These are phyloP conservation scores for Penicillium soppii DNA, from an alignment of 495 filamentous ascomycete species.

Conservation along the genomic window DNA sequence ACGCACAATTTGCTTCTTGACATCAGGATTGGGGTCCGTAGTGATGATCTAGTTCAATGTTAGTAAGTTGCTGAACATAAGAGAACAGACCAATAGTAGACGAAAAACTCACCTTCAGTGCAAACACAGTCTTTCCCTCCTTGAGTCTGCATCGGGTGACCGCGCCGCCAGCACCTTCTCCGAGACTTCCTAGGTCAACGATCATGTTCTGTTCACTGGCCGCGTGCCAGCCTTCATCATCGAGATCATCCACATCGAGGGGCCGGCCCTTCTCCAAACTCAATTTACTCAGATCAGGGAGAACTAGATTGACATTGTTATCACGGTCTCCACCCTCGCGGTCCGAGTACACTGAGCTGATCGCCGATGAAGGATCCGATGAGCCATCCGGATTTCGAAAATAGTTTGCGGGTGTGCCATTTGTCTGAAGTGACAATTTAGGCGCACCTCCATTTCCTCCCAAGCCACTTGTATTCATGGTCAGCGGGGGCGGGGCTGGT, in stretches of 20 bases:
- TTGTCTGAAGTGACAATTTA: slow-evolving; percentile 68
- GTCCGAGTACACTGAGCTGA: slow-evolving; percentile 79
- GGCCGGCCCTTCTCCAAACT: slow-evolving; percentile 75
- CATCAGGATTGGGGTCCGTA: slow-evolving; percentile 93
- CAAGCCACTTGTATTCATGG: slow-evolving; percentile 56
- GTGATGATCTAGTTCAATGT: slow-evolving; percentile 76
- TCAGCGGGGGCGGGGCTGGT: slow-evolving; percentile 49
- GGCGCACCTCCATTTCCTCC: slow-evolving; percentile 77
- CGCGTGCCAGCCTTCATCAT: slow-evolving; percentile 92
- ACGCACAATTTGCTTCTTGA: slow-evolving; percentile 95
- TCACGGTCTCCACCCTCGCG: slow-evolving; percentile 72
- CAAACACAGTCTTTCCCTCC: slow-evolving; percentile 91
- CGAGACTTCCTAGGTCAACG: slow-evolving; percentile 81
- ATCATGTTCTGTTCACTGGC: slow-evolving; percentile 87
- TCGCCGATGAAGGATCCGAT: slow-evolving; percentile 85
- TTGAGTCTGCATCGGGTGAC: slow-evolving; percentile 88
- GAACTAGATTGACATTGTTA: slow-evolving; percentile 60
- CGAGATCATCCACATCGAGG: slow-evolving; percentile 87
- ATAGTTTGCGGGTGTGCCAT: slow-evolving; percentile 75
- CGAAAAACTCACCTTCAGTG: slow-evolving; percentile 91
- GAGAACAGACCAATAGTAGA: not conserved
- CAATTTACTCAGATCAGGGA: slow-evolving; percentile 73
- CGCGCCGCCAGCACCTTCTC: slow-evolving; percentile 93
- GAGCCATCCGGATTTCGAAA: slow-evolving; percentile 60
- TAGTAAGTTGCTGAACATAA: slow-evolving; percentile 10